These are phyloP conservation scores for Elongisporangium prolatum DNA, from an alignment of 352 stramenopile genomes.

Conservation along the genomic window DNA sequence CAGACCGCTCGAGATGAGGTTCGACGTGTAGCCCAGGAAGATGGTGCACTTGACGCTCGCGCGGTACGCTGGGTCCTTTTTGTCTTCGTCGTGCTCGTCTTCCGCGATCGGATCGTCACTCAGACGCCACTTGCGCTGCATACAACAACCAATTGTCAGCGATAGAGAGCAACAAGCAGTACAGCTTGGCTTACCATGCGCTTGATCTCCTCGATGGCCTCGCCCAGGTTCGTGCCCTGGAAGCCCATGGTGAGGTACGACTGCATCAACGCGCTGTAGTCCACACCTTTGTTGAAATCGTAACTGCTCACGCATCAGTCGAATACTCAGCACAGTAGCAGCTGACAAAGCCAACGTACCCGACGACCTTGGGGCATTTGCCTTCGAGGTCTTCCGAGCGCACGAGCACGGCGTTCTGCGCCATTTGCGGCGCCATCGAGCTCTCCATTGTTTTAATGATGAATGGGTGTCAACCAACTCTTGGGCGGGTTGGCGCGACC, in stretches of 20 bases:
- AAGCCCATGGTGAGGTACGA: conserved; percentile 88
- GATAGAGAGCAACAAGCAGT: too few relatives aligned
- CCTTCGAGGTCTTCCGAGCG: conserved; percentile 75
- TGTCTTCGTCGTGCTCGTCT: conserved; percentile 91
- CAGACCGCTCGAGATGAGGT: conserved; percentile 98
- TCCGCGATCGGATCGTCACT: conserved; percentile 90
- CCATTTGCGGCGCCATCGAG: conserved; percentile 30
- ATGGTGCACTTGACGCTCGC: conserved; percentile 94
- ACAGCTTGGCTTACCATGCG: too few relatives aligned
- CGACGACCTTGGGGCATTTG: conserved; percentile 44
- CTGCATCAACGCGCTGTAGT: conserved; percentile 84
- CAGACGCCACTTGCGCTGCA: conserved; percentile 93
- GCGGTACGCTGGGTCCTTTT: conserved; percentile 74
- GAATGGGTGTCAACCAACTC: not conserved
- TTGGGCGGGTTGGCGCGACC: conserved; percentile 12
- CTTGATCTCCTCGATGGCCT: conserved; percentile 98
- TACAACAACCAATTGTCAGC: not conserved
- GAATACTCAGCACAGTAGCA: not conserved
- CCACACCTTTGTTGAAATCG: conserved; percentile 88
- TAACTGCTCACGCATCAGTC: conserved; percentile 38
- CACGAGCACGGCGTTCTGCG: conserved; percentile 72
- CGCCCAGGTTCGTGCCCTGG: conserved; percentile 96
- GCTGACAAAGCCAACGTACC: conserved; percentile 8
- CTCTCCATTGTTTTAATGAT: not conserved
- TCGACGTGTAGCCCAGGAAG: conserved; percentile 99